Evolutionary conservation across 345 rosid genomes (phyloP).

Genomic region (Hibiscus mutabilis): DNA sequence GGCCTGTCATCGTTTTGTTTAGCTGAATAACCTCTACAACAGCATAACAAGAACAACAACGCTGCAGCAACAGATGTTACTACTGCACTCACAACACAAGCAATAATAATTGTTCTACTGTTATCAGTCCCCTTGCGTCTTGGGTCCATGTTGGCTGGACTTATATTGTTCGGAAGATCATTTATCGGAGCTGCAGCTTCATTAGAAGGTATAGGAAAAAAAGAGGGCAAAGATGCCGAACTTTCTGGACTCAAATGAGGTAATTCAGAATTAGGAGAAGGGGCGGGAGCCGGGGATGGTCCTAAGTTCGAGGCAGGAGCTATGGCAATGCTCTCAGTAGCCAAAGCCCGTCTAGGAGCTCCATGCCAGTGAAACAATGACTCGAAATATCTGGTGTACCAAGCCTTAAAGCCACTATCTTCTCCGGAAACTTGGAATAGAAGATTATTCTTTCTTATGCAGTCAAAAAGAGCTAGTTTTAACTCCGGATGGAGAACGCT

Average conservation of each 20-base stretch:
- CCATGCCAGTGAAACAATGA: conserved; percentile 24
- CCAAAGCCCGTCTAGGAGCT: conserved; percentile 37
- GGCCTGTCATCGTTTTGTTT: conserved; percentile 74
- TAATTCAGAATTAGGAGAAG: neutral
- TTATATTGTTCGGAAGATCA: neutral
- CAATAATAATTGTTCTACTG: conserved; percentile 43
- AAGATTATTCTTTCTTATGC: conserved; percentile 43
- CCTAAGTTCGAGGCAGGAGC: neutral
- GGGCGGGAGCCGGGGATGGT: neutral
- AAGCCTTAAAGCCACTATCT: conserved; percentile 32
- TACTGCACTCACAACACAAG: conserved; percentile 62
- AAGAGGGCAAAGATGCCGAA: conserved; percentile 6
- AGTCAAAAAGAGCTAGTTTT: conserved; percentile 42
- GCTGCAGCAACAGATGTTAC: conserved; percentile 64
- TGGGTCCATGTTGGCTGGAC: neutral
- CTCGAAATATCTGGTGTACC: conserved; percentile 24
- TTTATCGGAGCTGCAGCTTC: neutral
- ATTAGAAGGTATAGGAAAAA: conserved; percentile 9
- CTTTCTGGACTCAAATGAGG: neutral
- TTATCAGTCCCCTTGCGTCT: conserved; percentile 14
- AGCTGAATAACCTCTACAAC: conserved; percentile 33
- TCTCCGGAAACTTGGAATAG: conserved; percentile 28
- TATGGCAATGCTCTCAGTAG: conserved; percentile 4
- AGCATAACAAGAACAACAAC: conserved; percentile 65
- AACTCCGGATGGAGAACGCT: conserved; percentile 34